Evolutionary conservation across 1,284 basidiomycete species (phyloP).

Genomic region (Pterulicium gracile): DNA sequence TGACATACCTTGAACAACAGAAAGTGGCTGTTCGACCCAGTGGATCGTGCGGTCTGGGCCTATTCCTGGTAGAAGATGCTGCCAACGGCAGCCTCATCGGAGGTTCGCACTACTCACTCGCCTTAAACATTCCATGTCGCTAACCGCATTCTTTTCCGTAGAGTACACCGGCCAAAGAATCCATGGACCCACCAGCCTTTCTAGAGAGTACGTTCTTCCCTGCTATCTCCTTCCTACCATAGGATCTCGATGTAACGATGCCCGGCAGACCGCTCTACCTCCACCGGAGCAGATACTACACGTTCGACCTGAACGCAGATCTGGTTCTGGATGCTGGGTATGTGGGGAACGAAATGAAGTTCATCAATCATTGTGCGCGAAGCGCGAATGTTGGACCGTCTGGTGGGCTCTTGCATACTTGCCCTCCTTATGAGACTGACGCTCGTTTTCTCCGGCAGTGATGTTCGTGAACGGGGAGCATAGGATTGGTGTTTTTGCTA

Average conservation of each 20-base stretch:
- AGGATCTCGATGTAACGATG: not conserved
- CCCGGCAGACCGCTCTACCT: not conserved
- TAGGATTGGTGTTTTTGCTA: not conserved
- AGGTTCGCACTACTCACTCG: not conserved
- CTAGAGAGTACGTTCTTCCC: not conserved
- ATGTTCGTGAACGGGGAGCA: not conserved
- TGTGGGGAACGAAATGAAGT: not conserved
- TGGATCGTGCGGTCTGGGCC: no score
- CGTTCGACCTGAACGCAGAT: not conserved
- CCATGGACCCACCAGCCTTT: not conserved
- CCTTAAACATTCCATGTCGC: not conserved
- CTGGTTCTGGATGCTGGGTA: not conserved
- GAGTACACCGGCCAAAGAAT: not conserved
- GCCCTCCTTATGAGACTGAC: no score
- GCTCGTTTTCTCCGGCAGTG: no score
- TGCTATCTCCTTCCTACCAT: not conserved
- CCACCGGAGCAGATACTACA: not conserved
- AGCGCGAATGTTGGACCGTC: not conserved
- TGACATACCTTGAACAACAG: no score
- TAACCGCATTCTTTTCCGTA: no score
- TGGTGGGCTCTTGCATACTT: not conserved
- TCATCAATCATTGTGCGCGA: not conserved
- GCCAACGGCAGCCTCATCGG: not conserved
- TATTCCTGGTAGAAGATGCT: not conserved
- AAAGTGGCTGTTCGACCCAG: no score